Evolutionary conservation across 2,329 filamentous ascomycete genomes (phyloP).

Genomic region (Calonectria ilicicola): DNA sequence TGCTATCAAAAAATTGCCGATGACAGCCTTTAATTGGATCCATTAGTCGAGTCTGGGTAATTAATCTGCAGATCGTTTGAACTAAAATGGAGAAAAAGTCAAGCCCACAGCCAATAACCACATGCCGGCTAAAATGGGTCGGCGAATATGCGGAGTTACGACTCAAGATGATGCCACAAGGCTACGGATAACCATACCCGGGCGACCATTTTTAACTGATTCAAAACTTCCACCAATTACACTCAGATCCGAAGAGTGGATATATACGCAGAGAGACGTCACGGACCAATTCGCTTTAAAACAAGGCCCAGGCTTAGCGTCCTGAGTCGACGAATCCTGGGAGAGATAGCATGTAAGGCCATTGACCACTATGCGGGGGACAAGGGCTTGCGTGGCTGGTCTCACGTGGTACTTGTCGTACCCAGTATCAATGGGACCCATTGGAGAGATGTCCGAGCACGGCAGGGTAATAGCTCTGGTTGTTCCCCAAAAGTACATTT

Average conservation of each 20-base stretch:
- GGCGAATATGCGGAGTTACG: not conserved
- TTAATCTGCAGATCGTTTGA: not conserved
- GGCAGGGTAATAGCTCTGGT: not conserved
- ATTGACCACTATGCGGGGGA: not conserved
- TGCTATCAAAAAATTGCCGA: not conserved
- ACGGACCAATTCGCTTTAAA: not conserved
- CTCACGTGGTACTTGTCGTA: not conserved
- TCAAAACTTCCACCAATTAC: not conserved
- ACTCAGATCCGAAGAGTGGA: not conserved
- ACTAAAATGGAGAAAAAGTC: not conserved
- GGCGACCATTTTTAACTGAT: not conserved
- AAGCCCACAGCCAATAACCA: not conserved
- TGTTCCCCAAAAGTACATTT: not conserved
- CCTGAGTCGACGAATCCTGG: not conserved
- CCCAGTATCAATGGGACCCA: not conserved
- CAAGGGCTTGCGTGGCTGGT: not conserved
- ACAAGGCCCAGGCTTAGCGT: not conserved
- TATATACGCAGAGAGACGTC: not conserved
- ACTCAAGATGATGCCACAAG: not conserved
- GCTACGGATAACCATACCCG: not conserved
- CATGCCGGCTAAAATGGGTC: not conserved
- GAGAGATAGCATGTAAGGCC: not conserved
- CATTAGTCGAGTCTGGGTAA: no score
- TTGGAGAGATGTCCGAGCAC: not conserved
- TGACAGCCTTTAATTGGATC: not conserved